Evolutionary conservation across 371 early-diverging fungal species (phyloP).

Genomic region (Circinella minor): DNA sequence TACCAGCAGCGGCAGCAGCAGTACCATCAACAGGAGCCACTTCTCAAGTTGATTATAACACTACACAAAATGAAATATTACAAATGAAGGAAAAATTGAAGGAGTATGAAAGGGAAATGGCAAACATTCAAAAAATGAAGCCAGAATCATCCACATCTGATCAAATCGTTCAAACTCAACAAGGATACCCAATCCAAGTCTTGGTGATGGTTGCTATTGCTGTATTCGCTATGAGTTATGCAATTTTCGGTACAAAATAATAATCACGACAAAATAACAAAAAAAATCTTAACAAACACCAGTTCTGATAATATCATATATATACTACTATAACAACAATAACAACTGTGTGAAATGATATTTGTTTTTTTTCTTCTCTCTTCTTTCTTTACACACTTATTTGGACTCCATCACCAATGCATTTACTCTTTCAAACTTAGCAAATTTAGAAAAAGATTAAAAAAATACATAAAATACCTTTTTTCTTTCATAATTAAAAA

Average conservation of each 20-base stretch:
- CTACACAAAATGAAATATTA: neutral
- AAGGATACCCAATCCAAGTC: conserved; percentile 9
- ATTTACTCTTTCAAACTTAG: too few species aligned
- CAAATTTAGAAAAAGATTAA: too few species aligned
- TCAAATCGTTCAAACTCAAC: neutral
- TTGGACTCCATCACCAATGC: too few species aligned
- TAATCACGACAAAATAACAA: neutral
- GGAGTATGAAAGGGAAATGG: conserved; percentile 9
- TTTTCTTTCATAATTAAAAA: conserved; percentile 2
- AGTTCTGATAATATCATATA: too few species aligned
- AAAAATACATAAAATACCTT: neutral
- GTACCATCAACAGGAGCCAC: neutral
- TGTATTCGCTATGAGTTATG: conserved; percentile 12
- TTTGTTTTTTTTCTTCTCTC: too few species aligned
- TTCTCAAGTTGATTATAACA: neutral
- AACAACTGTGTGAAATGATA: too few species aligned
- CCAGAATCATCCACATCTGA: neutral
- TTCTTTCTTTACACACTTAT: too few species aligned
- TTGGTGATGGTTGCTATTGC: conserved; percentile 13
- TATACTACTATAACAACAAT: too few species aligned
- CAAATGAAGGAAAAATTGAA: conserved; percentile 11
- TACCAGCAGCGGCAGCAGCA: neutral
- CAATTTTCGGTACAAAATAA: neutral
- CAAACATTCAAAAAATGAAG: neutral
- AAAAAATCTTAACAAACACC: too few species aligned